These are phyloP conservation scores for Endoconidiophora polonica DNA, from an alignment of 2,329 filamentous ascomycete species.

Conservation along the genomic window DNA sequence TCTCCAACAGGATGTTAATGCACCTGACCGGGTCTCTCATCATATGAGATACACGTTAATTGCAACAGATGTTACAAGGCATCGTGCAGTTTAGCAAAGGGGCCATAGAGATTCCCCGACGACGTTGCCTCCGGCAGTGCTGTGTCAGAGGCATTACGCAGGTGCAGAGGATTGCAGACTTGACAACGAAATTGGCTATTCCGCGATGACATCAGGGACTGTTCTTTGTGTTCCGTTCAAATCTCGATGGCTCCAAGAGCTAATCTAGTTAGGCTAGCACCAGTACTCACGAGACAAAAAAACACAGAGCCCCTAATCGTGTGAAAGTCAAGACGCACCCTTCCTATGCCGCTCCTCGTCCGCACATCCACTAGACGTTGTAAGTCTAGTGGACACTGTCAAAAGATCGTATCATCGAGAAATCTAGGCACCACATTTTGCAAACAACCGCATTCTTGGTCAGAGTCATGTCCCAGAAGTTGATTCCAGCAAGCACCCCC, in stretches of 20 bases:
- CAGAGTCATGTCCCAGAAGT: constrained; percentile 45
- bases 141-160: constrained; percentile 24
- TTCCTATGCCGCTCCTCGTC: constrained; percentile 17
- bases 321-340: constrained; percentile 23
- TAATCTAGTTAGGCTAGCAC: constrained; percentile 12
- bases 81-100: constrained; percentile 13
- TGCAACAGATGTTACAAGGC: constrained; percentile 8
- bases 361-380: constrained; percentile 5
- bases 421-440: no score
- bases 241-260: constrained; percentile 19
- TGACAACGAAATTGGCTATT: constrained; percentile 21
- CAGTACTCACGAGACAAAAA: constrained; percentile 19
- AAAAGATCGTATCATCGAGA: not conserved
- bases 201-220: constrained; percentile 28
- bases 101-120: constrained; percentile 16
- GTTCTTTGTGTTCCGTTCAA: constrained; percentile 19
- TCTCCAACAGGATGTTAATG: constrained; percentile 36
- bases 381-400: not conserved
- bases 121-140: constrained; percentile 27
- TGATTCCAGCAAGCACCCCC: constrained; percentile 60
- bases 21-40: constrained; percentile 37
- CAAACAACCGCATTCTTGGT: constrained; percentile 23
- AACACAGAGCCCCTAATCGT: constrained; percentile 29
- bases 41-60: constrained; percentile 25
- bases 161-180: constrained; percentile 17